Percentiles rank a stretch among this genome's conserved stretches.
Conservation (phyloP, 1,139 yeast genomes). For the Pichia sp. region DNA sequence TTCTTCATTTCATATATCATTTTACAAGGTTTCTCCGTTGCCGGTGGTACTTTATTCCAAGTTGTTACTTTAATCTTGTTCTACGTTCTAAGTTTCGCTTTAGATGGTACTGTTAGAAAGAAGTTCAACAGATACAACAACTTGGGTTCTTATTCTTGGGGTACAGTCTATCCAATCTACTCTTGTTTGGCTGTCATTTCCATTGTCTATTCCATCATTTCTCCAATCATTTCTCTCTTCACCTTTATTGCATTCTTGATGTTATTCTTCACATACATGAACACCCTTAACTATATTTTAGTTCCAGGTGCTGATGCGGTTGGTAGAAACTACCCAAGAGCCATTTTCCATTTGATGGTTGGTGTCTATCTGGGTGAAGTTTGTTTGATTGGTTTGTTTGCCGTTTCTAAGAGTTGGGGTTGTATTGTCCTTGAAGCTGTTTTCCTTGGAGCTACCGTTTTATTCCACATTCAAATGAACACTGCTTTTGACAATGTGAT, state of each 20-base stretch:
- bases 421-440: constrained; percentile 44
- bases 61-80: constrained; percentile 50
- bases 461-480: constrained; percentile 39
- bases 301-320: constrained; percentile 57
- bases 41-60: constrained; percentile 55
- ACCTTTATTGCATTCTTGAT: constrained; percentile 57
- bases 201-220: constrained; percentile 68
- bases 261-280: constrained; percentile 62
- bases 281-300: constrained; percentile 57
- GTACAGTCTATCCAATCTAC: constrained; percentile 71
- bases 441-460: constrained; percentile 39
- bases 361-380: constrained; percentile 82
- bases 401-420: constrained; percentile 49
- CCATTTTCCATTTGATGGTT: constrained; percentile 69
- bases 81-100: constrained; percentile 37
- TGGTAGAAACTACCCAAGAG: constrained; percentile 71
- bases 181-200: constrained; percentile 79
- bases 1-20: constrained; percentile 76
- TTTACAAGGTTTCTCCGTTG: constrained; percentile 68
- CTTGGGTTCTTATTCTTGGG: constrained; percentile 47
- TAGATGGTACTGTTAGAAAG: constrained; percentile 55
- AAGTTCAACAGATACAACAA: constrained; percentile 41
- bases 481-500: constrained; percentile 53
- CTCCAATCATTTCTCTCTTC: constrained; percentile 72
- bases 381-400: constrained; percentile 72